Conservation (phyloP, 1,284 basidiomycete species). For the Melampsora allii-populina region DNA sequence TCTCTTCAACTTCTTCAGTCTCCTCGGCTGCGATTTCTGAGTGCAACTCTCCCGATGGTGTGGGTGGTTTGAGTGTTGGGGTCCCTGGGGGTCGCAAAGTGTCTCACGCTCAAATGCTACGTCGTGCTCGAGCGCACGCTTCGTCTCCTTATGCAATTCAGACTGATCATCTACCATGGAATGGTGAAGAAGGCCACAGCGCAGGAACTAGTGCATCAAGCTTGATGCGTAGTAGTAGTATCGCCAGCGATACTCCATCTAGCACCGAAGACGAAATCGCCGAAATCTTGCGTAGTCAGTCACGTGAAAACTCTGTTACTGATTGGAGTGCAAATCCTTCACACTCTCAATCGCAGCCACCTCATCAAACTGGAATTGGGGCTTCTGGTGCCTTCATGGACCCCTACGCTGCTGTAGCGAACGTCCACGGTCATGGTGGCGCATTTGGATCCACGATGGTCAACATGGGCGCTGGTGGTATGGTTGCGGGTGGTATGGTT, state of each 20-base stretch:
- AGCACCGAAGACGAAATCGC: conserved; percentile 34
- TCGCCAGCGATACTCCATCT: conserved; percentile 23
- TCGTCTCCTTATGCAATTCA: conserved; percentile 26
- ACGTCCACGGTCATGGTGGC: conserved; percentile 33
- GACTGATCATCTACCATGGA: conserved; percentile 15
- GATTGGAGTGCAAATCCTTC: conserved; percentile 28
- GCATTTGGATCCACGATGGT: conserved; percentile 10
- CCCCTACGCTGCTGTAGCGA: conserved; percentile 40
- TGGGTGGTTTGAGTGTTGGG: not conserved
- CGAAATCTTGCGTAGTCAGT: conserved; percentile 25
- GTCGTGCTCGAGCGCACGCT: conserved; percentile 35
- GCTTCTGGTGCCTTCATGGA: conserved; percentile 40
- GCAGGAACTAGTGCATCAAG: not conserved
- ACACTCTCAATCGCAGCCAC: not conserved
- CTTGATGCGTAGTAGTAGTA: conserved; percentile 27
- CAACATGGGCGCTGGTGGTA: not conserved
- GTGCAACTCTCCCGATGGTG: conserved; percentile 27
- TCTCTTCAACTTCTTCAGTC: conserved; percentile 26
- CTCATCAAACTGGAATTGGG: conserved; percentile 34
- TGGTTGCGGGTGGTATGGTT: conserved; percentile 11
- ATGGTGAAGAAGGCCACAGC: not conserved
- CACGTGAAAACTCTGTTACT: conserved; percentile 34
- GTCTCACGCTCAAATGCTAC: conserved; percentile 28
- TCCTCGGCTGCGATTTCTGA: conserved; percentile 34
- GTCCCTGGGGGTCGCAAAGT: conserved; percentile 35